Base-by-base conservation (phyloP, 495 filamentous ascomycete species). In the Hyaloscypha finlandica region DNA sequence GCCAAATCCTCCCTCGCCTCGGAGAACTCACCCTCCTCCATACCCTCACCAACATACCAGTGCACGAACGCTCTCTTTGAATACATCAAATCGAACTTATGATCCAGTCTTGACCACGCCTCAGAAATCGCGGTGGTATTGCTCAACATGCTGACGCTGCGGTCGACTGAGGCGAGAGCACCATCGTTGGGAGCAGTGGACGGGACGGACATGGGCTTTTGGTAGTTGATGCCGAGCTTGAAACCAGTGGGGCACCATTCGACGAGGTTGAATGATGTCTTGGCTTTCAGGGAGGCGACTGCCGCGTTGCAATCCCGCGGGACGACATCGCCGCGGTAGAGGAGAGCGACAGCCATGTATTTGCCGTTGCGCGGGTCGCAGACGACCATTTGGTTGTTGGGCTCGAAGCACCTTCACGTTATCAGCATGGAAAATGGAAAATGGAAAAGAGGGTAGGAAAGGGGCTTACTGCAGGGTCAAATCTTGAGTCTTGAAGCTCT, bases 21-120 rank as follows among this genome's bases (percentile, higher is more conserved):
- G 64, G 87, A 89, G 81, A 96, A 96, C 80, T 96, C 92, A 70
- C 92, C 92, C 77, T 96, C 92, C 83, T 96, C 92, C 92, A 96
- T 96, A 80, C 92, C 92, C 80, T 96, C 92, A 73, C 92, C 92
- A 55, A 96, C 92, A 74, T 96, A 96, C 92, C 92, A 96, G 79
- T 96, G 92, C 19, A 96, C 92, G 75, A 96, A 96, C 52, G 92
- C 92, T 73, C 92, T 91, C 86, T 96, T 96, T 81, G 86, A 91
- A 83, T 97, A 96, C 93, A 97, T 97, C 70, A 97, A 90, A 73
- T 97, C 93, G 80, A 97, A 97, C 80, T 97, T 97, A 83, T 92
- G 88, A 78, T 94, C 91, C 33, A 97, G 83, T 69, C 92, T 90
- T 55, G 85, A 87, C 93, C 93, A 97, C 53, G 93, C 92, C 78